A percentile compares a stretch with the other conserved stretches of the same genome.
Evolutionary conservation across 345 rosid species (phyloP).

Genomic region (Salix koriyanagi): DNA sequence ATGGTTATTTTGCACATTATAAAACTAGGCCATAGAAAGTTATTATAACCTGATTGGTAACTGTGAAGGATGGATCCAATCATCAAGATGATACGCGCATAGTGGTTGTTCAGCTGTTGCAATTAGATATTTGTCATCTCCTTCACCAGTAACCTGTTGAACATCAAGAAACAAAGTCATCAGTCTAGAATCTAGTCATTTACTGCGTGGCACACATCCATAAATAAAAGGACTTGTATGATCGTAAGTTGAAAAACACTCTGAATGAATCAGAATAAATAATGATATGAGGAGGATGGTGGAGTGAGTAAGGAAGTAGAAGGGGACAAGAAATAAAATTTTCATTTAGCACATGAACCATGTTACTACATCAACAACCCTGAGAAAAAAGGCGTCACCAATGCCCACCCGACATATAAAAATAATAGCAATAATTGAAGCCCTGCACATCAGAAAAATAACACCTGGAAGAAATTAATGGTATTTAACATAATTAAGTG

Average conservation of each 20-base stretch:
- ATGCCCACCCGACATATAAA: no score
- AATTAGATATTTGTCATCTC: conserved; percentile 89
- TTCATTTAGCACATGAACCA: no score
- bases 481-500: no score
- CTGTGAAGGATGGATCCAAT: conserved; percentile 86
- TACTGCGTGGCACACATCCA: neutral
- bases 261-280: neutral
- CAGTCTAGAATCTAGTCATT: neutral
- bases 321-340: no score
- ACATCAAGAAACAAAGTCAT: neutral
- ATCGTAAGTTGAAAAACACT: neutral
- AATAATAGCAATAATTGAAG: no score
- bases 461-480: no score
- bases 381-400: no score
- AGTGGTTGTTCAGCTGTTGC: conserved; percentile 98
- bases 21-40: neutral
- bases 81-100: conserved; percentile 84
- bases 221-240: neutral
- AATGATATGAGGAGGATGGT: neutral
- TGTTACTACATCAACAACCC: no score
- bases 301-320: no score
- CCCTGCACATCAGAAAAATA: no score
- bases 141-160: conserved; percentile 86
- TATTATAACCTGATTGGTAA: conserved; percentile 61
- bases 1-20: neutral